Evolutionary conservation across 306 rosid genomes (phyloP).

Genomic region (Trifolium pratense): DNA sequence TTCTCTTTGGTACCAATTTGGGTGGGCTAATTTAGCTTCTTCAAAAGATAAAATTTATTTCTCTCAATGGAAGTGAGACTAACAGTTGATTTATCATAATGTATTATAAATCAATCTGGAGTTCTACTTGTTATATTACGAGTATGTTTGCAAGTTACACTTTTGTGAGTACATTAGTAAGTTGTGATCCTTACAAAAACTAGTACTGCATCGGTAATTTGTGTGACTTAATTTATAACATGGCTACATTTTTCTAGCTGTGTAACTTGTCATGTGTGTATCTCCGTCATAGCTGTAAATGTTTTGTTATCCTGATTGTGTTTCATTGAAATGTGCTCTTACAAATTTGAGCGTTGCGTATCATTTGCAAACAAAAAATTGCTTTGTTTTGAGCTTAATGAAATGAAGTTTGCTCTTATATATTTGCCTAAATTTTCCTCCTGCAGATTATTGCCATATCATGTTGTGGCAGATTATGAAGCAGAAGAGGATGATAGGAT

Average conservation of each 20-base stretch:
- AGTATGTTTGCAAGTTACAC: neutral
- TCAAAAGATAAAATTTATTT: too few species aligned
- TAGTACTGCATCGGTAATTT: neutral
- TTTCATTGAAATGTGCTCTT: constrained; percentile 23
- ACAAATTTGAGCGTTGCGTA: neutral
- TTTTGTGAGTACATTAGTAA: neutral
- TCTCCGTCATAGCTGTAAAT: constrained; percentile 4
- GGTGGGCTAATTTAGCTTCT: too few species aligned
- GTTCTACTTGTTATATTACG: neutral
- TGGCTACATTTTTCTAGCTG: neutral
- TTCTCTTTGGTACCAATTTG: too few species aligned
- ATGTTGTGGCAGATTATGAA: constrained; percentile 98
- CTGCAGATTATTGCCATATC: constrained; percentile 89
- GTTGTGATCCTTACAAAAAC: neutral
- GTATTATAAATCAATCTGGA: constrained; percentile 25
- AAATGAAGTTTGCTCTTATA: constrained; percentile 15
- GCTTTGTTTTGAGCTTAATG: neutral
- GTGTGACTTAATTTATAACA: neutral
- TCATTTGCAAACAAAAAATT: neutral
- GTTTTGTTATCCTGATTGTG: constrained; percentile 7
- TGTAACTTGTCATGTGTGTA: constrained; percentile 15
- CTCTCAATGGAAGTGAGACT: neutral
- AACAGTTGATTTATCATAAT: constrained; percentile 13
- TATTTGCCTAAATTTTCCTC: constrained; percentile 36
- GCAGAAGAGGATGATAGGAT: constrained; percentile 99